Evolutionary conservation across 169 alveolate species (phyloP).

Genomic region (Cyclospora cayetanensis): DNA sequence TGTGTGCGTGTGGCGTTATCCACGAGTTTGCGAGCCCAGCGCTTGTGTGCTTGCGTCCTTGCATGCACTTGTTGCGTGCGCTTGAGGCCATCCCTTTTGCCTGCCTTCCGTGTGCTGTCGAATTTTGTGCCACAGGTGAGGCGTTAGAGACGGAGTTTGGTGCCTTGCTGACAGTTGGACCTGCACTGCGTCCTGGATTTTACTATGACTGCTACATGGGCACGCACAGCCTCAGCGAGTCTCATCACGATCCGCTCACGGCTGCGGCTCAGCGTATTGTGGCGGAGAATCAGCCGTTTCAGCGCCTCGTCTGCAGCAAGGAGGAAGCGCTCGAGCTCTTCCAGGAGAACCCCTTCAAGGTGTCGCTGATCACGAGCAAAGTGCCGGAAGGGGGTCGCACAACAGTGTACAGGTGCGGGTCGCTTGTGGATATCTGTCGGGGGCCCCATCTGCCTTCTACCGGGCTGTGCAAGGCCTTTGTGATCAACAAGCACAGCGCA

Average conservation of each 20-base stretch:
- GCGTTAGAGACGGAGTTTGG: slow-evolving; percentile 96
- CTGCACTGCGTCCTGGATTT: slow-evolving; percentile 96
- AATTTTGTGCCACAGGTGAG: slow-evolving; percentile 79
- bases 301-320: slow-evolving; percentile 94
- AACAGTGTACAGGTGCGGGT: slow-evolving; percentile 98
- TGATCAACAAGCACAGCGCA: slow-evolving; percentile 95
- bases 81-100: neutral
- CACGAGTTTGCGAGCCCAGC: neutral
- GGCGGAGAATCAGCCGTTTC: slow-evolving; percentile 92
- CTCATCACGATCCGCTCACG: slow-evolving; percentile 72
- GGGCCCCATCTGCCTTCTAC: slow-evolving; percentile 99
- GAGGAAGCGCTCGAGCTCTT: slow-evolving; percentile 98
- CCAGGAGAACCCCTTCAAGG: slow-evolving; percentile 97
- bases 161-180: slow-evolving; percentile 97
- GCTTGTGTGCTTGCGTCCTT: neutral
- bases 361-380: slow-evolving; percentile 94
- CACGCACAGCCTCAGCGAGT: slow-evolving; percentile 73
- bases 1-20: neutral
- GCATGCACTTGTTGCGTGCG: neutral
- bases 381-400: slow-evolving; percentile 95
- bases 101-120: neutral
- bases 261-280: slow-evolving; percentile 84
- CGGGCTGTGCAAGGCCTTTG: slow-evolving; percentile 87
- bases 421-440: slow-evolving; percentile 97
- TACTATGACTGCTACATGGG: slow-evolving; percentile 98